These are phyloP conservation scores for Quercus suber DNA, from an alignment of 306 rosid genomes.

Conservation along the genomic window DNA sequence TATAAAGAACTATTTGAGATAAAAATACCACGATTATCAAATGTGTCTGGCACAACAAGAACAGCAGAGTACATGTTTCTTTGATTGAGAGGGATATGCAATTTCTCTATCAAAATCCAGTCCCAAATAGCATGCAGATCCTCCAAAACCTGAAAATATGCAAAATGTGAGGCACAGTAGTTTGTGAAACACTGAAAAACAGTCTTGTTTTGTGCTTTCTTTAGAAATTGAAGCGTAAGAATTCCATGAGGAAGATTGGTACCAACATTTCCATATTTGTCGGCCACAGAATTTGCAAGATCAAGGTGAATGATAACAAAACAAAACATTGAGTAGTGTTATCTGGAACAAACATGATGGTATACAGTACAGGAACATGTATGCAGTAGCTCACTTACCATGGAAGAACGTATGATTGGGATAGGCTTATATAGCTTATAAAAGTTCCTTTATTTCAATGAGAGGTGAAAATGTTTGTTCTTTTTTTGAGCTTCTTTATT, in stretches of 20 bases:
- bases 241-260: not conserved
- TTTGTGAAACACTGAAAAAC: not conserved
- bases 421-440: not conserved
- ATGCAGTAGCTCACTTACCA: not conserved
- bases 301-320: not conserved
- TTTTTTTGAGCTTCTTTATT: too few species aligned
- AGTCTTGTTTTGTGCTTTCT: not conserved
- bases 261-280: not conserved
- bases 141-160: conserved; percentile 66
- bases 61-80: conserved; percentile 82
- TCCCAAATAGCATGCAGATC: conserved; percentile 89
- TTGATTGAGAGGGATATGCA: conserved; percentile 69
- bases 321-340: not conserved
- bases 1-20: conserved; percentile 5
- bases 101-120: conserved; percentile 78
- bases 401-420: not conserved
- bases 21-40: conserved; percentile 78
- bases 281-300: not conserved
- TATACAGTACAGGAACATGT: not conserved
- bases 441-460: not conserved
- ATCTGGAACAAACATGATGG: not conserved
- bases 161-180: conserved; percentile 10
- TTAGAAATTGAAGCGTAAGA: not conserved
- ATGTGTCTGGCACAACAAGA: conserved; percentile 87
- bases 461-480: too few species aligned